phyloP scores from a whole-genome alignment of 192 early-diverging fungal genomes.

The Haplosporangium gracile region DNA sequence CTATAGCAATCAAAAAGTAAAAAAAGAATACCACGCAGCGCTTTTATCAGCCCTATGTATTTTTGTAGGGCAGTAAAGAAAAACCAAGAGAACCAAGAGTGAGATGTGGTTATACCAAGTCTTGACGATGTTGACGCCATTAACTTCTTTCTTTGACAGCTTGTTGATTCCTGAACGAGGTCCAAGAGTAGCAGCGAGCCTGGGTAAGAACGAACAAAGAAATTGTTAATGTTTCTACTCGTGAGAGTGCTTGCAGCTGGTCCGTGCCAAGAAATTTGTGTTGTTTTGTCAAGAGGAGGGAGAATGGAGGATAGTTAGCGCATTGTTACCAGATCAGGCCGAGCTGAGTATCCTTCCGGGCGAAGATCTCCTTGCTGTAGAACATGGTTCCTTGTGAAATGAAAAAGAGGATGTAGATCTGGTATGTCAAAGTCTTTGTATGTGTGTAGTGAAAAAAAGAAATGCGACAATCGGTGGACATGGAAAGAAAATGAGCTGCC shows the following conservation, averaged over 20 bases:
- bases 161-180: conserved; percentile 61
- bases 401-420: background rate
- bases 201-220: conserved; percentile 2
- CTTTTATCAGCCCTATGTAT: background rate
- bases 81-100: background rate
- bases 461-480: too few relatives aligned
- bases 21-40: background rate
- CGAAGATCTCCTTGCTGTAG: conserved; percentile 70
- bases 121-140: conserved; percentile 64
- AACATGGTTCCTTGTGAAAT: conserved; percentile 56
- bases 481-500: too few relatives aligned
- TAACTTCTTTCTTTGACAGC: conserved; percentile 68
- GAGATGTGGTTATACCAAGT: conserved; percentile 53
- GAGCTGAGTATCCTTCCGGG: conserved; percentile 60
- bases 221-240: background rate
- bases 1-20: background rate
- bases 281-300: background rate
- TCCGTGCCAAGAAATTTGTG: too few relatives aligned
- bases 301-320: background rate
- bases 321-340: conserved; percentile 64
- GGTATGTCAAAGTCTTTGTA: too few relatives aligned
- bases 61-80: background rate
- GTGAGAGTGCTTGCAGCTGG: background rate
- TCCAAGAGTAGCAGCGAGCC: conserved; percentile 68
- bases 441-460: too few relatives aligned